These are phyloP conservation scores for Vaccinium macrocarpon DNA, from an alignment of 148 eudicot species.

Conservation along the genomic window DNA sequence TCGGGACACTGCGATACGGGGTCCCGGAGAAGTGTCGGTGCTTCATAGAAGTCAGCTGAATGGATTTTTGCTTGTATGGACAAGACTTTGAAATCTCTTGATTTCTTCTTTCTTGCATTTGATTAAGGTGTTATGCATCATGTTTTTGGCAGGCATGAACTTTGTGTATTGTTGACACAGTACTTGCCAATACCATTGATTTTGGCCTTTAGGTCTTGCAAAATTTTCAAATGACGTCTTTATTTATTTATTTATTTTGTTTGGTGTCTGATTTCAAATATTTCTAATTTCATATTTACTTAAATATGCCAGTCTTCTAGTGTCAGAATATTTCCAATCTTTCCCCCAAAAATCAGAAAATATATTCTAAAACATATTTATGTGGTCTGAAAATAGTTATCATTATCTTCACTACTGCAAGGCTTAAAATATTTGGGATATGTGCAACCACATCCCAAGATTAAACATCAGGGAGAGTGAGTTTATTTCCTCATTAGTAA, in stretches of 20 bases:
- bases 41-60: neutral
- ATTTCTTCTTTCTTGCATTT: too few species aligned
- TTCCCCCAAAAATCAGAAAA: neutral
- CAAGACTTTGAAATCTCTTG: too few species aligned
- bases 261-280: neutral
- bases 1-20: too few species aligned
- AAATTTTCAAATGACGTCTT: neutral
- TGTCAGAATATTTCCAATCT: neutral
- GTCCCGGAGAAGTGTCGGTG: too few species aligned
- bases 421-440: neutral
- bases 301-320: neutral
- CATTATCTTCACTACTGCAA: neutral
- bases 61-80: neutral
- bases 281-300: neutral
- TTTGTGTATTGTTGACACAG: neutral
- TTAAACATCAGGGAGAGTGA: neutral
- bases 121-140: neutral
- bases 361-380: too few species aligned
- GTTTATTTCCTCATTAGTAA: neutral
- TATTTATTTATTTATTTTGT: neutral
- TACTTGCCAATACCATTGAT: neutral
- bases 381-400: neutral
- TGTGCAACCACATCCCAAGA: neutral
- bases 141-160: neutral
- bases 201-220: neutral